A percentile compares a stretch with the other conserved stretches of the same genome.
phyloP scores from a whole-genome alignment of 352 stramenopile species.

The Phytopythium cucurbitacearum region DNA sequence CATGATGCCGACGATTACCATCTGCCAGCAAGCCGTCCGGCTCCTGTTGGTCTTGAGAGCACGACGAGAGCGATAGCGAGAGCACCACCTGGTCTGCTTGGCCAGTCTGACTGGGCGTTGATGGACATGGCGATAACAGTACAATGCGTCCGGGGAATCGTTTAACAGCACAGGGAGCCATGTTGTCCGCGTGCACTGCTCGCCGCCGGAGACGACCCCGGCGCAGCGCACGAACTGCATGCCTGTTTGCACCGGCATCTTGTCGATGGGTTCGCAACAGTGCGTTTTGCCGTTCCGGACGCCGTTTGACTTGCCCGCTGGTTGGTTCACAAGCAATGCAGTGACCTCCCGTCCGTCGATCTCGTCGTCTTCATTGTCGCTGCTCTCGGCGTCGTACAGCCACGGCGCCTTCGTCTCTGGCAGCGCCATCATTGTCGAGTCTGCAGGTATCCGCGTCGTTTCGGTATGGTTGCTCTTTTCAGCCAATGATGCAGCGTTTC shows the following conservation, averaged over 20 bases:
- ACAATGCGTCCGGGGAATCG: neutral
- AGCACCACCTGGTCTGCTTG: neutral
- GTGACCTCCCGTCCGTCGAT: neutral
- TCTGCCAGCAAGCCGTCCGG: neutral
- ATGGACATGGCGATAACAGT: slow-evolving; percentile 9
- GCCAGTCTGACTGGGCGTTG: neutral
- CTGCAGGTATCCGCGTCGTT: neutral
- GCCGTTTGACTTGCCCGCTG: too few relatives aligned
- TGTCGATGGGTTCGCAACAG: too few relatives aligned
- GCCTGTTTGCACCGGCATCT: neutral
- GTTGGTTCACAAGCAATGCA: too few relatives aligned
- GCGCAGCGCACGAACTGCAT: slow-evolving; percentile 8
- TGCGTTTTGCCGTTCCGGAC: too few relatives aligned
- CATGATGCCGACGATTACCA: neutral
- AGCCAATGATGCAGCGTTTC: neutral
- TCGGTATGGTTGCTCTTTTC: neutral
- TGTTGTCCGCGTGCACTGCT: slow-evolving; percentile 9
- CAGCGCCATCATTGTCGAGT: neutral
- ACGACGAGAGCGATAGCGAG: neutral
- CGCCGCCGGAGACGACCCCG: slow-evolving; percentile 4
- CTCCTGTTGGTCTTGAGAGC: neutral
- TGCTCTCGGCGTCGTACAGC: slow-evolving; percentile 10
- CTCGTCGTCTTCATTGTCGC: neutral
- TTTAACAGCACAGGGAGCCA: neutral
- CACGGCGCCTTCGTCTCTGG: slow-evolving; percentile 4